Evolutionary conservation across 495 filamentous ascomycete species (phyloP).

Genomic region (Penicillium bovifimosum): DNA sequence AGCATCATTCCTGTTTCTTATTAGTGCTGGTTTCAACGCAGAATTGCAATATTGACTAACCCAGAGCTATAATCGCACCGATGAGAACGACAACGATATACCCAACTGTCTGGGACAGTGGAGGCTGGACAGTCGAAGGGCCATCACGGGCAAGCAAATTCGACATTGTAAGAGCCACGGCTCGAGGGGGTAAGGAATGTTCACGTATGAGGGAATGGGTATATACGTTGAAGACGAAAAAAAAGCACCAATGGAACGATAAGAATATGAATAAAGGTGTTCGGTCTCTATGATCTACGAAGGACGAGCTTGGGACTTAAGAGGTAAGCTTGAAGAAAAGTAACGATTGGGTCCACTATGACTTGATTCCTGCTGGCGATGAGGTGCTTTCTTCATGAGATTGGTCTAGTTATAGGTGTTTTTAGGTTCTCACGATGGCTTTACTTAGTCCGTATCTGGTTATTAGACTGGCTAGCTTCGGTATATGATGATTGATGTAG

Average conservation of each 20-base stretch:
- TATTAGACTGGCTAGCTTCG: too few species aligned
- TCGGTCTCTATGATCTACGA: background rate
- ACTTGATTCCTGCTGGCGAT: conserved; percentile 22
- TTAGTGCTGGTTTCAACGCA: background rate
- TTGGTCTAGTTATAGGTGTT: background rate
- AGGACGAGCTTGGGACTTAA: background rate
- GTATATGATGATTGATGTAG: too few species aligned
- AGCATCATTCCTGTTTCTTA: conserved; percentile 32
- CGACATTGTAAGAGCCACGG: conserved; percentile 6
- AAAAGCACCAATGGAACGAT: too few species aligned
- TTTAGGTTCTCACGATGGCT: background rate
- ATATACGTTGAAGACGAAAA: too few species aligned
- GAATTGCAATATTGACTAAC: conserved; percentile 5
- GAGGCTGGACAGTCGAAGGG: conserved; percentile 22
- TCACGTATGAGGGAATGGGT: too few species aligned
- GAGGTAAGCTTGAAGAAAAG: background rate
- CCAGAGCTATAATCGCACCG: conserved; percentile 28
- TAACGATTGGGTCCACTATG: conserved; percentile 17
- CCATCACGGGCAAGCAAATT: conserved; percentile 16
- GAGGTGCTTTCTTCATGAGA: conserved; percentile 22
- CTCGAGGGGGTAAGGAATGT: background rate
- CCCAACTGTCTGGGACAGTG: conserved; percentile 33
- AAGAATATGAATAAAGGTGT: too few species aligned
- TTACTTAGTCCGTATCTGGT: background rate
- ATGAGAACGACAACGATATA: conserved; percentile 34